These are phyloP conservation scores for Malus hybrid DNA, from an alignment of 331 rosid species.

Conservation along the genomic window DNA sequence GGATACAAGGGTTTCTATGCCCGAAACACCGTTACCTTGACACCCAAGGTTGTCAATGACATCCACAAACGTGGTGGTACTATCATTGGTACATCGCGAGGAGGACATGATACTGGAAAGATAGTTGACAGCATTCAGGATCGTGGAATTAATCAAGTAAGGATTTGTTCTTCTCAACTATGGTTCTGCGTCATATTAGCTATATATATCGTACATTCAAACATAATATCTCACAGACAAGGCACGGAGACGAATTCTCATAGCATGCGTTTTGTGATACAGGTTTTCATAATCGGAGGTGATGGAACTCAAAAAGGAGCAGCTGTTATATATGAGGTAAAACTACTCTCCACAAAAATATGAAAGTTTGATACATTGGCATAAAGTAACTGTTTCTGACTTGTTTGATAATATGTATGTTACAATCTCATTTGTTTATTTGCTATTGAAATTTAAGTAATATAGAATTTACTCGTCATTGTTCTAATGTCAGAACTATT, in stretches of 20 bases:
- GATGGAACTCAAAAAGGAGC: conserved; percentile 93
- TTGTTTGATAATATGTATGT: not conserved
- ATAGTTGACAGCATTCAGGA: conserved; percentile 86
- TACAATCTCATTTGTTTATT: not conserved
- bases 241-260: not conserved
- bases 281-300: conserved; percentile 92
- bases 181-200: not conserved
- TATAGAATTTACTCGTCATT: not conserved
- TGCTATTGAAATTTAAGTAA: not conserved
- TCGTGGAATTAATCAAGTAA: conserved; percentile 78
- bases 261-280: conserved; percentile 9
- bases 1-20: conserved; percentile 83
- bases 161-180: not conserved
- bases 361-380: not conserved
- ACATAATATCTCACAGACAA: not conserved
- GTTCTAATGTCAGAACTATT: not conserved
- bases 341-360: not conserved
- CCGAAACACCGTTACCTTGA: conserved; percentile 52
- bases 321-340: conserved; percentile 70
- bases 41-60: conserved; percentile 65
- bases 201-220: not conserved
- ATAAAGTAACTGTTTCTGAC: not conserved
- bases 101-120: conserved; percentile 76
- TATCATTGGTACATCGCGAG: conserved; percentile 69
- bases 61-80: conserved; percentile 94